A percentile compares a stretch with the other conserved stretches of the same genome.
These are phyloP conservation scores for Ochromonadaceae sp. DNA, from an alignment of 352 stramenopile species.

Conservation along the genomic window DNA sequence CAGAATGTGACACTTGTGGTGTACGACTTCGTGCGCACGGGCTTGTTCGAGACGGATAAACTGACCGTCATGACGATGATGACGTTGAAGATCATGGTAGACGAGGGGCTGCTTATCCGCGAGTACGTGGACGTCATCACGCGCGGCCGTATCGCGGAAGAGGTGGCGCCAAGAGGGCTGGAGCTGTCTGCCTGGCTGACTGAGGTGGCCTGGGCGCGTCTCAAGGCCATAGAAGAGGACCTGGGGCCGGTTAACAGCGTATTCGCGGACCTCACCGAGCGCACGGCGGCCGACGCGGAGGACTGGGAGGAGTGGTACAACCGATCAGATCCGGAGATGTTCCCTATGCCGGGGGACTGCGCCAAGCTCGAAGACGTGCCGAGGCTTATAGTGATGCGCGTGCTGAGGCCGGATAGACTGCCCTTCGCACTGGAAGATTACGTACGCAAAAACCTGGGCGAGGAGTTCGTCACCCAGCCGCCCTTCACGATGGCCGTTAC, in stretches of 20 bases:
- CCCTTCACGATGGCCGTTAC: conserved; percentile 57
- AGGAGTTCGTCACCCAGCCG: conserved; percentile 66
- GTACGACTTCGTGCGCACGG: conserved; percentile 74
- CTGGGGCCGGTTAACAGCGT: conserved; percentile 57
- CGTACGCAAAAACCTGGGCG: conserved; percentile 37
- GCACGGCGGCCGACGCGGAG: conserved; percentile 72
- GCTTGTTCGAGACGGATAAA: conserved; percentile 74
- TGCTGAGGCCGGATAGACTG: conserved; percentile 59
- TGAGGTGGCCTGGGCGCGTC: conserved; percentile 49
- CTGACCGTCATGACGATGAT: conserved; percentile 74
- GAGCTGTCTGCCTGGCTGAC: conserved; percentile 51
- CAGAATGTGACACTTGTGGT: conserved; percentile 55
- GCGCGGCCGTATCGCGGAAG: conserved; percentile 51
- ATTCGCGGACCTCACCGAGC: conserved; percentile 60
- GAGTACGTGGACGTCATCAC: conserved; percentile 58
- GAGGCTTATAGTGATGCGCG: conserved; percentile 49
- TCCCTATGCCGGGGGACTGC: conserved; percentile 63
- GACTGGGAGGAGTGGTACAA: conserved; percentile 87
- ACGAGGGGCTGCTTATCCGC: conserved; percentile 49
- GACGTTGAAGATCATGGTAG: conserved; percentile 67
- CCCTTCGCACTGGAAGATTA: conserved; percentile 47
- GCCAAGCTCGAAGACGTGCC: conserved; percentile 45
- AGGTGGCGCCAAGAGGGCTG: conserved; percentile 36
- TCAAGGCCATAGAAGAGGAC: conserved; percentile 54
- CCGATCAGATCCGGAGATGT: conserved; percentile 60